Base-by-base conservation (phyloP, 1,284 basidiomycete genomes). In the Porodaedalea pini region DNA sequence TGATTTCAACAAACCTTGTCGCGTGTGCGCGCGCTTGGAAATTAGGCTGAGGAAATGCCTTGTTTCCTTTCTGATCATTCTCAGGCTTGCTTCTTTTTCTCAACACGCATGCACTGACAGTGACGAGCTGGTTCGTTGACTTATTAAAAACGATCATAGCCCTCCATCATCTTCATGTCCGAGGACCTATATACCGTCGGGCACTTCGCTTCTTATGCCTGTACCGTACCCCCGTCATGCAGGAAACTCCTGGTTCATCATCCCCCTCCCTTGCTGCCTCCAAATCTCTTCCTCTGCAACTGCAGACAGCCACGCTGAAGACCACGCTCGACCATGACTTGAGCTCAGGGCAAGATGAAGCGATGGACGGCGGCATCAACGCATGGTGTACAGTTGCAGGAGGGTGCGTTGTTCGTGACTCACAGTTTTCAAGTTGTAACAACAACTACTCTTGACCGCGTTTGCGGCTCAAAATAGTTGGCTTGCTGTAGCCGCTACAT, bases 401-500 rank as follows among this genome's bases (percentile, higher is more conserved):
- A 3, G 37, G 37, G 37, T 39, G 19, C 3, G 37, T 13, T 4
- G 37, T 13, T 4, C 11, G 37, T 4, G 11, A 11, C 19, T 39
- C 37, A 13, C 15, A 39, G 4, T 13, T 39, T 11, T 39, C 15
- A 3, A 13, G 19, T 11, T n/a, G 11, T 13, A 13, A 13, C 37
- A 15, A 11, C 19, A 13, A 39, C 11, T 13, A 15, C 19, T 39
- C 15, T 13, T 13, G n/a, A n/a, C n/a, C n/a, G n/a, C n/a, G n/a
- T n/a, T n/a, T n/a, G n/a, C n/a, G n/a, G n/a, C n/a, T n/a, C n/a
- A n/a, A n/a, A n/a, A 39, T 39, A 63, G 61, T 10, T 63, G 55
- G 57, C 47, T 67, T 10, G 56, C 57, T 5, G 19, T 60, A 6
- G 57, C 65, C 52, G 58, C 53, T 3, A 64, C 62, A 8, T 67